Conservation (phyloP, 2,329 filamentous ascomycete genomes). For the Aspergillus pseudoviridinutans region DNA sequence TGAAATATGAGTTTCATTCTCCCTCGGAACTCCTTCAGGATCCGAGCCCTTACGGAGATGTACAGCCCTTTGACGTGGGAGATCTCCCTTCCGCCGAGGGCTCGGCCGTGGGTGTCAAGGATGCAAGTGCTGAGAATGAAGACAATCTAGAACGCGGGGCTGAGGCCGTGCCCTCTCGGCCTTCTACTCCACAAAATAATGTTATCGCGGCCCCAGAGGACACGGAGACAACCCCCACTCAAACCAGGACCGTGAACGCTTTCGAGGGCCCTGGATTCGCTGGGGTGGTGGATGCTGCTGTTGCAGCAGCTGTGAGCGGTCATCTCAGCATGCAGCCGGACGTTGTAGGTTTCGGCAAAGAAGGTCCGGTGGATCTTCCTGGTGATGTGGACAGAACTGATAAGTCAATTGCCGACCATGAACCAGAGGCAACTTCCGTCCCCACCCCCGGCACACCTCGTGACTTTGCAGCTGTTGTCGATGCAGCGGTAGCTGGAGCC, state of each 20-base stretch:
- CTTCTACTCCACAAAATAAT: constrained; percentile 16
- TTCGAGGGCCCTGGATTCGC: constrained; percentile 12
- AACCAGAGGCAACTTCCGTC: not conserved
- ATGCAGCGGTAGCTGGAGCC: constrained; percentile 16
- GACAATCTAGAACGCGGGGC: constrained; percentile 13
- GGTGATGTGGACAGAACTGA: not conserved
- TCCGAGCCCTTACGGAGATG: constrained; percentile 21
- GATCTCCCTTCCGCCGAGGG: constrained; percentile 30
- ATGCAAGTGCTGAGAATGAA: constrained; percentile 14
- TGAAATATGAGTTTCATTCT: constrained; percentile 45
- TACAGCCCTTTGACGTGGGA: constrained; percentile 20
- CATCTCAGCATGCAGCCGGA: not conserved
- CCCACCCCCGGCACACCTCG: not conserved
- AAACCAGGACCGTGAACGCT: not conserved
- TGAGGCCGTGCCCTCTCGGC: constrained; percentile 15
- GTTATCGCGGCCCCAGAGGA: constrained; percentile 9
- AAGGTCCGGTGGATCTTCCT: not conserved
- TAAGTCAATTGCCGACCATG: not conserved
- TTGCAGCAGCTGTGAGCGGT: constrained; percentile 15
- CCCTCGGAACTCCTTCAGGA: constrained; percentile 44
- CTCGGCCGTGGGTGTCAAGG: constrained; percentile 24
- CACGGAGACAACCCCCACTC: constrained; percentile 9
- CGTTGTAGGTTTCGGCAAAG: not conserved
- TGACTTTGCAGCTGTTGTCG: constrained; percentile 16
- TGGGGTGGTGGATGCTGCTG: constrained; percentile 22